phyloP scores from a whole-genome alignment of 345 rosid species.

The Corchorus capsularis region DNA sequence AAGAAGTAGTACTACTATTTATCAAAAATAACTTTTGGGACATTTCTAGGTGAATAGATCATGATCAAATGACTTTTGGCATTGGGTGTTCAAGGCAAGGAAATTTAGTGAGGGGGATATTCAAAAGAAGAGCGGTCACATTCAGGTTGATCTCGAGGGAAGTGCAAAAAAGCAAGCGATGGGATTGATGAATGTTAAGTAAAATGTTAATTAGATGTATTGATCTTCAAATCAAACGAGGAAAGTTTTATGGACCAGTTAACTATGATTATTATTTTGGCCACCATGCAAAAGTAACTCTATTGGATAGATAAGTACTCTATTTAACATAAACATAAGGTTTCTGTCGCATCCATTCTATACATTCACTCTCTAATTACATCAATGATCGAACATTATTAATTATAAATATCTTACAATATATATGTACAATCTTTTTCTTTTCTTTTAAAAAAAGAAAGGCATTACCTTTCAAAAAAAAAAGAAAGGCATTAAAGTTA shows the following conservation, averaged over 20 bases:
- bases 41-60: too few relatives aligned
- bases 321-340: not conserved
- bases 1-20: too few relatives aligned
- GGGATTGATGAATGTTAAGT: constrained; percentile 22
- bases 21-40: too few relatives aligned
- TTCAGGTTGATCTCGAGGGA: constrained; percentile 15
- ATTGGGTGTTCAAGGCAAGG: too few relatives aligned
- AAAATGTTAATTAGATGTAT: not conserved
- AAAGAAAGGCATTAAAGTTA: not conserved
- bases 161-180: constrained; percentile 27
- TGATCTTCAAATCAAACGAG: not conserved
- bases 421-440: too few relatives aligned
- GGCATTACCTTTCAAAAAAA: not conserved
- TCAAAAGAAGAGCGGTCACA: constrained; percentile 19
- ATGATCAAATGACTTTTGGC: too few relatives aligned
- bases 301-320: constrained; percentile 29
- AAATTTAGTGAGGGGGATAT: not conserved
- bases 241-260: constrained; percentile 34
- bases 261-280: constrained; percentile 28
- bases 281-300: constrained; percentile 40
- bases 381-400: not conserved
- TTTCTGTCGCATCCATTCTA: constrained; percentile 17
- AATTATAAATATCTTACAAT: too few relatives aligned
- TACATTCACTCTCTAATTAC: not conserved
- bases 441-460: too few relatives aligned